A percentile compares a stretch with the other conserved stretches of the same genome.
phyloP scores from a whole-genome alignment of 805 yeast genomes.

The Helenozyma baotianmanensis region DNA sequence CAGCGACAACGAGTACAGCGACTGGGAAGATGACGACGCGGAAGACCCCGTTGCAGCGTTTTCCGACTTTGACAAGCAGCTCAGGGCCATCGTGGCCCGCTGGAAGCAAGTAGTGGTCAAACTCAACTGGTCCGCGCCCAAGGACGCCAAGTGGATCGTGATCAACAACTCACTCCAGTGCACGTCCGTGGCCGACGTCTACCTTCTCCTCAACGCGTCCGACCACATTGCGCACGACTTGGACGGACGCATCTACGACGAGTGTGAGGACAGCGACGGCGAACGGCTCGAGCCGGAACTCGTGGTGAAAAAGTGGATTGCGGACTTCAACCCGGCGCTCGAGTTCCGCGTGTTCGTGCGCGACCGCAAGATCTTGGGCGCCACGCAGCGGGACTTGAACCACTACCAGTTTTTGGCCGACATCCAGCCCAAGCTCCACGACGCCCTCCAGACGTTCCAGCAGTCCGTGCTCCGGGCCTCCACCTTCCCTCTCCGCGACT shows the following conservation, averaged over 20 bases:
- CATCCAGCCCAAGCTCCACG: constrained; percentile 44
- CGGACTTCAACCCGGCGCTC: constrained; percentile 73
- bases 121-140: constrained; percentile 95
- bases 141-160: constrained; percentile 90
- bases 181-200: constrained; percentile 65
- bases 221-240: constrained; percentile 86
- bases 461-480: constrained; percentile 33
- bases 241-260: constrained; percentile 58
- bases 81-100: constrained; percentile 45
- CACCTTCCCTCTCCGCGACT: constrained; percentile 24
- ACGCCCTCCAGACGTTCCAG: constrained; percentile 52
- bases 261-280: constrained; percentile 21
- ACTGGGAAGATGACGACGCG: constrained; percentile 53
- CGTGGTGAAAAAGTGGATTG: constrained; percentile 76
- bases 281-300: constrained; percentile 48
- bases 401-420: constrained; percentile 66
- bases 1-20: constrained; percentile 67
- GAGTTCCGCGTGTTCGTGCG: constrained; percentile 87
- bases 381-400: constrained; percentile 83
- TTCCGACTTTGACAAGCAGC: constrained; percentile 52
- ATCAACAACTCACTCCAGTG: constrained; percentile 75
- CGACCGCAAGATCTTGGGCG: constrained; percentile 59
- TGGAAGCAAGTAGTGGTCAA: constrained; percentile 75
- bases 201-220: constrained; percentile 77
- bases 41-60: constrained; percentile 33